These are phyloP conservation scores for Claviceps digitariae DNA, from an alignment of 2,329 filamentous ascomycete genomes.

Conservation along the genomic window DNA sequence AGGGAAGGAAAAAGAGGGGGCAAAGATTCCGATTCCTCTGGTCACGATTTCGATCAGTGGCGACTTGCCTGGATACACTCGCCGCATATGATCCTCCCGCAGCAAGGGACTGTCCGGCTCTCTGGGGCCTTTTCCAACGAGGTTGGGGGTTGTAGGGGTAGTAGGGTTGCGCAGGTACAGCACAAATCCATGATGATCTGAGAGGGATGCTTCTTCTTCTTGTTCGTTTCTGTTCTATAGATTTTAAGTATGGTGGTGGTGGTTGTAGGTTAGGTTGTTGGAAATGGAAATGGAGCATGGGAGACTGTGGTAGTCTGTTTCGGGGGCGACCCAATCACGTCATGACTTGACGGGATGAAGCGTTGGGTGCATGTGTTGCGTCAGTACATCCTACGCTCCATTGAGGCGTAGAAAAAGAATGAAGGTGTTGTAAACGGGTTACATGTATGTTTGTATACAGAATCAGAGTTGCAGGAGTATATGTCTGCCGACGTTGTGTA, in stretches of 20 bases:
- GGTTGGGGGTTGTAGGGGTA: slow-evolving; percentile 39
- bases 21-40: too few species aligned
- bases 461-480: too few species aligned
- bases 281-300: too few species aligned
- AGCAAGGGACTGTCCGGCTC: slow-evolving; percentile 54
- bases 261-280: neutral
- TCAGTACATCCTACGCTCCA: neutral
- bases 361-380: neutral
- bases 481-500: too few species aligned
- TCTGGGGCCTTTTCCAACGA: slow-evolving; percentile 47
- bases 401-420: neutral
- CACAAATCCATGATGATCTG: slow-evolving; percentile 36
- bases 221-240: neutral
- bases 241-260: too few species aligned
- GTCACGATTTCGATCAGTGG: neutral
- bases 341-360: neutral
- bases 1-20: too few species aligned
- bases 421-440: too few species aligned
- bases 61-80: slow-evolving; percentile 48
- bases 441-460: too few species aligned
- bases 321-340: slow-evolving; percentile 3
- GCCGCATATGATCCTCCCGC: slow-evolving; percentile 56
- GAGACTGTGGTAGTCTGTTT: too few species aligned
- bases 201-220: neutral
- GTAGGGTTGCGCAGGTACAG: slow-evolving; percentile 55